These are phyloP conservation scores for Sabuloglossum arenarium DNA, from an alignment of 495 filamentous ascomycete species.

Conservation along the genomic window DNA sequence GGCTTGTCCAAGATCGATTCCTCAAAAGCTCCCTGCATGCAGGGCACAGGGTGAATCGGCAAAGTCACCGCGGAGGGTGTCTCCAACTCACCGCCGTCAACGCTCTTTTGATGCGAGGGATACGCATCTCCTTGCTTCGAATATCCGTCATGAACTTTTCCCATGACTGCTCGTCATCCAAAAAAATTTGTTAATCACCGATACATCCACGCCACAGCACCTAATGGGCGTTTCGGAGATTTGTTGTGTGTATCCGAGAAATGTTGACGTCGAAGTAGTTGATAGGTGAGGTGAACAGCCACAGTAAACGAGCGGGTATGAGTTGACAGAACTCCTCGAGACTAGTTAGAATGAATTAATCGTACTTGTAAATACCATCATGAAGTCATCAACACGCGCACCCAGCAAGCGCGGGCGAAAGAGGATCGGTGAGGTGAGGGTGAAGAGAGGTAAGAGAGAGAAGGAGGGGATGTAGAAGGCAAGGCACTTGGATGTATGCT, in stretches of 20 bases:
- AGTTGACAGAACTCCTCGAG: no score
- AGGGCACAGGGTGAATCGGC: slow-evolving; percentile 57
- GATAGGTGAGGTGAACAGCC: no score
- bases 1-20: slow-evolving; percentile 67
- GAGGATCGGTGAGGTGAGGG: no score
- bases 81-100: not conserved
- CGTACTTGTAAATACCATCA: no score
- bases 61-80: not conserved
- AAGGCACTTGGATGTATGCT: no score
- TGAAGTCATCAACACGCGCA: no score
- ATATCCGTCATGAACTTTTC: not conserved
- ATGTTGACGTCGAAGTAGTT: not conserved
- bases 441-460: no score
- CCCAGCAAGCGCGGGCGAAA: no score
- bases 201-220: not conserved
- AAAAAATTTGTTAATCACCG: not conserved
- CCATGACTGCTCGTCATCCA: not conserved
- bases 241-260: not conserved
- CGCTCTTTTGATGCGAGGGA: not conserved
- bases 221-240: not conserved
- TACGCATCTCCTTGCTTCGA: not conserved
- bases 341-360: no score
- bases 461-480: no score
- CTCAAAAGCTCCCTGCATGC: slow-evolving; percentile 81
- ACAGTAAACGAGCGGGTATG: no score